A percentile compares a stretch with the other conserved stretches of the same genome.
These are phyloP conservation scores for Trichoderma harzianum DNA, from an alignment of 2,329 filamentous ascomycete genomes.

Conservation along the genomic window DNA sequence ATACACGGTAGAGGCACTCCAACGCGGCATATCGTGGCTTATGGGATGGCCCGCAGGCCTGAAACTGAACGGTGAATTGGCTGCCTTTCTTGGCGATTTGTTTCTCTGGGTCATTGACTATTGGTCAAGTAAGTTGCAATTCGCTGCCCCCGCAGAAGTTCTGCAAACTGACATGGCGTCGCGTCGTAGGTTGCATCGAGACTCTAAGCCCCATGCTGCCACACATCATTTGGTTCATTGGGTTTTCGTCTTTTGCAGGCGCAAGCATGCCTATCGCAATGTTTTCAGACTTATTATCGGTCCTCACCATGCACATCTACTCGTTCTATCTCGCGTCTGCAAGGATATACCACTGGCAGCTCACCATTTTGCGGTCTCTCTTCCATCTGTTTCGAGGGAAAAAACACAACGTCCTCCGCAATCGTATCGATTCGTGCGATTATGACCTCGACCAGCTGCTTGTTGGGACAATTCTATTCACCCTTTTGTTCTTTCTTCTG, in stretches of 20 bases:
- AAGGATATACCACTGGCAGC: slow-evolving; percentile 97
- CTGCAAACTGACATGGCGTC: slow-evolving; percentile 25
- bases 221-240: slow-evolving; percentile 84
- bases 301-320: slow-evolving; percentile 93
- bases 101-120: slow-evolving; percentile 99
- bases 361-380: slow-evolving; percentile 93
- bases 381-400: slow-evolving; percentile 98
- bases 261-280: slow-evolving; percentile 96
- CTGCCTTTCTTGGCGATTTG: slow-evolving; percentile 87
- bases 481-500: slow-evolving; percentile 87
- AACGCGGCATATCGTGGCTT: slow-evolving; percentile 87
- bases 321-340: slow-evolving; percentile 97
- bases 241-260: slow-evolving; percentile 90
- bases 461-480: slow-evolving; percentile 94
- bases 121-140: slow-evolving; percentile 69
- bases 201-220: slow-evolving; percentile 78
- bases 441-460: slow-evolving; percentile 97
- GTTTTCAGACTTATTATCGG: slow-evolving; percentile 87
- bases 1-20: slow-evolving; percentile 86
- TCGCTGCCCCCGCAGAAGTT: background rate
- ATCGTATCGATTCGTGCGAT: slow-evolving; percentile 97
- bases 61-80: slow-evolving; percentile 92
- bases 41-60: slow-evolving; percentile 94
- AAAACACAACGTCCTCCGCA: slow-evolving; percentile 94
- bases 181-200: slow-evolving; percentile 64